Conservation (phyloP, 2,329 filamentous ascomycete species). For the Rhinocladiella mackenziei region DNA sequence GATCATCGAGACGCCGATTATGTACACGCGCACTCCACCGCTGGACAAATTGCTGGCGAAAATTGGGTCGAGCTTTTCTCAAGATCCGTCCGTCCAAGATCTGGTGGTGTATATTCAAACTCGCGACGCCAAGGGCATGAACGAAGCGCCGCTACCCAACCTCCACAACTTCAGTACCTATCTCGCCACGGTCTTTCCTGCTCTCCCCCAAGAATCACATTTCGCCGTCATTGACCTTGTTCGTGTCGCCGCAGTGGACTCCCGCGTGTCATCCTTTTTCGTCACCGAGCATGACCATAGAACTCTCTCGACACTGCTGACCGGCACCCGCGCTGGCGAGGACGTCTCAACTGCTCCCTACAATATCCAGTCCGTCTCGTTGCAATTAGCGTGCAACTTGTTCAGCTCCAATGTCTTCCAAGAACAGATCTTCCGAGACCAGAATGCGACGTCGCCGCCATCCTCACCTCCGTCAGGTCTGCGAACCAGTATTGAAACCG, state of each 20-base stretch:
- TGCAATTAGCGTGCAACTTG: slow-evolving; percentile 80
- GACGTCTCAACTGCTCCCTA: slow-evolving; percentile 63
- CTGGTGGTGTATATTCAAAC: slow-evolving; percentile 69
- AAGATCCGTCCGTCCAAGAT: slow-evolving; percentile 57
- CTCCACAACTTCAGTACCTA: slow-evolving; percentile 62
- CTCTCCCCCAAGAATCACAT: slow-evolving; percentile 60
- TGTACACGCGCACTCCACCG: slow-evolving; percentile 75
- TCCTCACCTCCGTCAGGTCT: slow-evolving; percentile 36
- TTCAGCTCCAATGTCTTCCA: slow-evolving; percentile 72
- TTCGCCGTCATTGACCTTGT: slow-evolving; percentile 86
- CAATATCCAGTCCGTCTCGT: slow-evolving; percentile 72
- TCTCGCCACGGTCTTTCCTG: slow-evolving; percentile 52
- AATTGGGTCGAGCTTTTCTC: slow-evolving; percentile 59
- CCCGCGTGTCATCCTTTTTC: slow-evolving; percentile 74
- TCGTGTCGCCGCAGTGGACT: slow-evolving; percentile 70
- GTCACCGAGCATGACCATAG: slow-evolving; percentile 67
- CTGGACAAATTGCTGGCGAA: slow-evolving; percentile 77
- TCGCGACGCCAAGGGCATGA: slow-evolving; percentile 46
- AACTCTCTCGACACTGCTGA: slow-evolving; percentile 59
- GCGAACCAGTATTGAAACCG: slow-evolving; percentile 57
- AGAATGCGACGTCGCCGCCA: not conserved
- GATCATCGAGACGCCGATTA: slow-evolving; percentile 61
- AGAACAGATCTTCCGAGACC: slow-evolving; percentile 52
- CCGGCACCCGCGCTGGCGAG: slow-evolving; percentile 36
- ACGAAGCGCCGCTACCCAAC: slow-evolving; percentile 67